Evolutionary conservation across 495 filamentous ascomycete genomes (phyloP).

Genomic region (Neurospora cerealis): DNA sequence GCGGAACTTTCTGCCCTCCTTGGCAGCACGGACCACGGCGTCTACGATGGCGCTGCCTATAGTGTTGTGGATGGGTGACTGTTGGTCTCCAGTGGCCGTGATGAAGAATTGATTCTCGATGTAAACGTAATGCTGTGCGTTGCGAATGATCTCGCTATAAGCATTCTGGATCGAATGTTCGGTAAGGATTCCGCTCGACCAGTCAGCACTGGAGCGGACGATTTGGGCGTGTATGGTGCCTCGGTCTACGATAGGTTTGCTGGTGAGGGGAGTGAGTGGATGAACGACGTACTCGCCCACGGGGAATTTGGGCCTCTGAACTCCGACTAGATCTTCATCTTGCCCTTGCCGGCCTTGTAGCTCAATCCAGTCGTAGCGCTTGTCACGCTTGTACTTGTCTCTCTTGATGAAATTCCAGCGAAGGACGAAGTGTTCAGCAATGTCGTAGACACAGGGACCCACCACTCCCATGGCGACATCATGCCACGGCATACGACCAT

Average conservation of each 20-base stretch:
- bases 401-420: conserved; percentile 96
- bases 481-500: conserved; percentile 96
- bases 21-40: conserved; percentile 69
- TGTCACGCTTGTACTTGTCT: conserved; percentile 90
- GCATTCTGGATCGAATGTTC: conserved; percentile 93
- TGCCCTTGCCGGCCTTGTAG: conserved; percentile 70
- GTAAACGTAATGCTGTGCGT: conserved; percentile 85
- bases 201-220: conserved; percentile 79
- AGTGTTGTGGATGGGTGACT: conserved; percentile 75
- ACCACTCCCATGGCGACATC: conserved; percentile 86
- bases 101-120: conserved; percentile 99
- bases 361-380: conserved; percentile 70
- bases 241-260: conserved; percentile 32
- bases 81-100: conserved; percentile 82
- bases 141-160: conserved; percentile 73
- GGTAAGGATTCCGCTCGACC: conserved; percentile 85
- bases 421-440: conserved; percentile 91
- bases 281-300: conserved; percentile 81
- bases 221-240: conserved; percentile 76
- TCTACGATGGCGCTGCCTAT: conserved; percentile 85
- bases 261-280: conserved; percentile 54
- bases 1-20: conserved; percentile 81
- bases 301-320: conserved; percentile 76
- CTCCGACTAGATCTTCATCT: conserved; percentile 74
- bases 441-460: conserved; percentile 84